A percentile compares a stretch with the other conserved stretches of the same genome.
phyloP scores from a whole-genome alignment of 2,329 filamentous ascomycete genomes.

The Macrophomina phaseolina region DNA sequence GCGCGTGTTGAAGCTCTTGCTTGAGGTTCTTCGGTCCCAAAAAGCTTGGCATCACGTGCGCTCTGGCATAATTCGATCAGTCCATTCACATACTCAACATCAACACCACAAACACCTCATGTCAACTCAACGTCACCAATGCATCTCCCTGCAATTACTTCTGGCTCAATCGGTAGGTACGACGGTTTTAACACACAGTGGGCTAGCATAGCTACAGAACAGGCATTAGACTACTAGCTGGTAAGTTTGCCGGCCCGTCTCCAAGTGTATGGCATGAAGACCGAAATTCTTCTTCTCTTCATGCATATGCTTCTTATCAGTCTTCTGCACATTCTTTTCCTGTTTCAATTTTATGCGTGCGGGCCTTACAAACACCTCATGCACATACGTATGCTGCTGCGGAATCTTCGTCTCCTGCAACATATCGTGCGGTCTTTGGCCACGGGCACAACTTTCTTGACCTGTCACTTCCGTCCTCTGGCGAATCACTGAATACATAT shows the following conservation, averaged over 20 bases:
- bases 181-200: too few species aligned
- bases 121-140: neutral
- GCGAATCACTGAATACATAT: constrained; percentile 9
- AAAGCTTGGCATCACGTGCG: constrained; percentile 28
- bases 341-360: too few species aligned
- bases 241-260: too few species aligned
- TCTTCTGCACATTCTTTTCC: too few species aligned
- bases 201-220: too few species aligned
- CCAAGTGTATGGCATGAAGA: too few species aligned
- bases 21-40: constrained; percentile 26
- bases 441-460: constrained; percentile 24
- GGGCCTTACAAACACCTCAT: neutral
- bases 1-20: constrained; percentile 15
- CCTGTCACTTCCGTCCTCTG: constrained; percentile 17
- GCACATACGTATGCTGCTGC: constrained; percentile 7
- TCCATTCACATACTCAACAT: neutral
- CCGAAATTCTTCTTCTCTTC: too few species aligned
- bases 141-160: too few species aligned
- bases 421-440: constrained; percentile 16
- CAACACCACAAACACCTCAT: neutral
- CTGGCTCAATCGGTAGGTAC: too few species aligned
- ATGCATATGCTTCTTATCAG: too few species aligned
- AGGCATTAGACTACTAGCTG: too few species aligned
- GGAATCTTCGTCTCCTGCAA: neutral
- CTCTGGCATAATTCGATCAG: neutral